Base-by-base conservation (phyloP, 2,329 filamentous ascomycete species). In the Colletotrichum scovillei region DNA sequence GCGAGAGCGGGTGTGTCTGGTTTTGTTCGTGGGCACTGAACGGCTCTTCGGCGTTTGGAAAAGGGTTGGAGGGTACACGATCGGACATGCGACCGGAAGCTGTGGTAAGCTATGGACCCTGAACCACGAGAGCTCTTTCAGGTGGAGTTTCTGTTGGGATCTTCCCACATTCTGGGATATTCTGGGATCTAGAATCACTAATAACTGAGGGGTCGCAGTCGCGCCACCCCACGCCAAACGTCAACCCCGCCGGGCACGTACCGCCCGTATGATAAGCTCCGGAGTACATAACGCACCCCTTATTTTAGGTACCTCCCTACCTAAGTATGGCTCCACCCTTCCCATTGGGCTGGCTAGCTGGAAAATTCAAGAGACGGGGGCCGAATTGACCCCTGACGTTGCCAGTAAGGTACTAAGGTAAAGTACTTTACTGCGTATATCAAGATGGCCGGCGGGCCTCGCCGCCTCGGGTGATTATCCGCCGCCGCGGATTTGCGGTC, bases 51-150 rank as follows among this genome's bases (percentile, higher is more conserved):
- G 63, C 32, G 63, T 65, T 65, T 65, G 63, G 2, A 62, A 62
- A 62, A 73, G 49, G 71, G 56, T 53, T 64, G 55, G 49, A 57
- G 68, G 62, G 60, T 53, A 52, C 63, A 65, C 60, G 70, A 73
- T 69, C 46, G 71, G 59, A 73, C 66, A 65, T 73, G 67, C 71
- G 67, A 65, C 71, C 71, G 71, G 71, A 73, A 73, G 71, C 60
- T 70, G 63, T 73, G 71, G 71, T 73, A 73, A 70, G 71, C 59
- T 73, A 73, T 73, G 71, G 71, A 73, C 71, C 71, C 71, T 73
- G 71, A 73, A 71, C 71, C 67, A 63, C 66, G 49, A 71, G 67
- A 73, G 67, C 71, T 71, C 49, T 60, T 53, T 19, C 24, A 53
- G 60, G 70, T 69, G 70, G 70, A 60, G 69, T 69, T 52, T 55